Conservation (phyloP, 1,284 basidiomycete species). For the Irpex lacteus region DNA sequence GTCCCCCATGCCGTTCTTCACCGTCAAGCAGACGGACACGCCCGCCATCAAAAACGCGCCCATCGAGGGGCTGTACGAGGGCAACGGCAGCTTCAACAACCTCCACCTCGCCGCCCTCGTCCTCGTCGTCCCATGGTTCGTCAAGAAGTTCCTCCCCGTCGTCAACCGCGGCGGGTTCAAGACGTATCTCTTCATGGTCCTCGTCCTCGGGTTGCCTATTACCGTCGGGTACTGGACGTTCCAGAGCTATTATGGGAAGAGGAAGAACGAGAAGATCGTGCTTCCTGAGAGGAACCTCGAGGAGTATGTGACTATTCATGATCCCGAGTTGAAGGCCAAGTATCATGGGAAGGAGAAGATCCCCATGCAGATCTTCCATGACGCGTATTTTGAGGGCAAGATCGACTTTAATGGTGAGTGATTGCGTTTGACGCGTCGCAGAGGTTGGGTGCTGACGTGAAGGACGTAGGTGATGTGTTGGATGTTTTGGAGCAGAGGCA, state of each 20-base stretch:
- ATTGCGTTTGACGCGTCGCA: slow-evolving; percentile 10
- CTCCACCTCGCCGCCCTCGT: slow-evolving; percentile 76
- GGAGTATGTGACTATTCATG: slow-evolving; percentile 90
- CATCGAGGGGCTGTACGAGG: slow-evolving; percentile 80
- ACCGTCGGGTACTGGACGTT: slow-evolving; percentile 89
- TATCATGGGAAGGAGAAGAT: slow-evolving; percentile 89
- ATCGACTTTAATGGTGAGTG: slow-evolving; percentile 88
- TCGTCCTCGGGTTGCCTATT: slow-evolving; percentile 76
- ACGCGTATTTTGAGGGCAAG: slow-evolving; percentile 97
- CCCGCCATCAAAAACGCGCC: slow-evolving; percentile 84
- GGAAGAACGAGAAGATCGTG: slow-evolving; percentile 84
- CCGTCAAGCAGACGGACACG: slow-evolving; percentile 55
- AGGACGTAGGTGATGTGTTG: slow-evolving; percentile 76
- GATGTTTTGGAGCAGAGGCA: slow-evolving; percentile 93
- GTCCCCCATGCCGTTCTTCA: slow-evolving; percentile 41
- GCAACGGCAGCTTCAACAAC: slow-evolving; percentile 84
- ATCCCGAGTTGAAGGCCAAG: slow-evolving; percentile 73
- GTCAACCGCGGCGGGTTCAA: slow-evolving; percentile 78
- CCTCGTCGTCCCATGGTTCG: slow-evolving; percentile 75
- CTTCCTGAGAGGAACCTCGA: slow-evolving; percentile 87
- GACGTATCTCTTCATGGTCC: slow-evolving; percentile 80
- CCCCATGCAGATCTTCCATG: slow-evolving; percentile 97
- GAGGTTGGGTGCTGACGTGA: slow-evolving; percentile 13
- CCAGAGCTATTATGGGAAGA: slow-evolving; percentile 79
- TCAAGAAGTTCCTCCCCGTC: slow-evolving; percentile 78